Percentiles rank a stretch among this genome's conserved stretches.
These are phyloP conservation scores for Hirsutella minnesotensis DNA, from an alignment of 2,329 filamentous ascomycete genomes.

Conservation along the genomic window DNA sequence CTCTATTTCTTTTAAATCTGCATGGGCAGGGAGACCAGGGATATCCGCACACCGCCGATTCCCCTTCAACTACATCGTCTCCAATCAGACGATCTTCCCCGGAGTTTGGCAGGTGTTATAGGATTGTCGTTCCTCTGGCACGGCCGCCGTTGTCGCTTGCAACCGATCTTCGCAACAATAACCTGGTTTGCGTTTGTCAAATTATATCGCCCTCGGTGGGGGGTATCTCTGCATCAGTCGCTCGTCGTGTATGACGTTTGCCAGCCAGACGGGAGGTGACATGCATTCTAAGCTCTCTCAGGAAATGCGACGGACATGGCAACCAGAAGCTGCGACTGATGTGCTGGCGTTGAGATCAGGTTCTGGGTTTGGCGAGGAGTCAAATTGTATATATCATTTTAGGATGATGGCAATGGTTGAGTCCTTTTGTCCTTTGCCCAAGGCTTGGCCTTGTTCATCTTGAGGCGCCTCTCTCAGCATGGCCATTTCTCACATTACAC, in stretches of 20 bases:
- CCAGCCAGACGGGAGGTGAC: no score
- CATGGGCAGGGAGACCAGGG: slow-evolving; percentile 5
- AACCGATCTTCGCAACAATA: no score
- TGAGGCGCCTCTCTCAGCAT: background rate
- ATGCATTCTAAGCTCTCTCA: no score
- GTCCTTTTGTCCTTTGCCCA: background rate
- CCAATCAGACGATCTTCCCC: slow-evolving; percentile 3
- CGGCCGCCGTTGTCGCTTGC: background rate
- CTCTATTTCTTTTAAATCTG: background rate
- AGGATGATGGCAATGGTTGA: slow-evolving; percentile 10
- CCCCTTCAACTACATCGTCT: background rate
- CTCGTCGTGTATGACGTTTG: no score
- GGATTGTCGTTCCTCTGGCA: background rate
- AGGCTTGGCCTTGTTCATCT: background rate
- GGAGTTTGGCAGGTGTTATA: slow-evolving; percentile 7
- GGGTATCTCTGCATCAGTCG: no score
- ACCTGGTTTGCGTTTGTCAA: no score
- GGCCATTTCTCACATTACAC: no score
- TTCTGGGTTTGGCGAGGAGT: background rate
- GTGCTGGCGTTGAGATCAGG: background rate
- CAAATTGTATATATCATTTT: slow-evolving; percentile 12
- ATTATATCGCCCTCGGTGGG: no score
- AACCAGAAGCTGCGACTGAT: no score
- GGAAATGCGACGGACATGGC: no score
- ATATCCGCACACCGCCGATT: slow-evolving; percentile 3